Conservation (phyloP, 2,329 filamentous ascomycete genomes). For the Aspergillus sp. region DNA sequence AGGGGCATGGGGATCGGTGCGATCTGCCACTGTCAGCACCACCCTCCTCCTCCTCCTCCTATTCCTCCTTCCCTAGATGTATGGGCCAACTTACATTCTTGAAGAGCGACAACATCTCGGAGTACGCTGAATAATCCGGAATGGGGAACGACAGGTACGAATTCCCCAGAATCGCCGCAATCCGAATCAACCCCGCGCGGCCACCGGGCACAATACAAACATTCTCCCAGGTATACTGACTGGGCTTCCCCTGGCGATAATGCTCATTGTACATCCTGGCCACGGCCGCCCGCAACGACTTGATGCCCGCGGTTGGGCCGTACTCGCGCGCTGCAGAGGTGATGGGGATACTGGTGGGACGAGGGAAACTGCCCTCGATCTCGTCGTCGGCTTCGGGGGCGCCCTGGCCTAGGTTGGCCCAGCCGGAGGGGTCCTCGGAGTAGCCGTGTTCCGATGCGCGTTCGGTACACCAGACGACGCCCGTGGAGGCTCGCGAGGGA, state of each 20-base stretch:
- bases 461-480: constrained; percentile 70
- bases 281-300: constrained; percentile 77
- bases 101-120: constrained; percentile 93
- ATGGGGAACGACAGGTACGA: constrained; percentile 91
- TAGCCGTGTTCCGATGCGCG: constrained; percentile 84
- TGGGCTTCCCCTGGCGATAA: constrained; percentile 77
- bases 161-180: constrained; percentile 87
- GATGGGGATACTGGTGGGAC: constrained; percentile 71
- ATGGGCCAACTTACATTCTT: constrained; percentile 54
- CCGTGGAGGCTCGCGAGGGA: constrained; percentile 76
- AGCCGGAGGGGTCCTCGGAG: constrained; percentile 67
- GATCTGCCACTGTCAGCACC: constrained; percentile 46
- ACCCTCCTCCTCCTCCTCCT: too few relatives aligned
- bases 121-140: constrained; percentile 93
- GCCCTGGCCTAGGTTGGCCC: constrained; percentile 92
- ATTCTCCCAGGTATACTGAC: constrained; percentile 94
- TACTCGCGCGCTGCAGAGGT: constrained; percentile 76
- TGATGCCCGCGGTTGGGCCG: constrained; percentile 88
- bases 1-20: constrained; percentile 80
- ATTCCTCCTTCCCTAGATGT: background rate
- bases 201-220: constrained; percentile 93
- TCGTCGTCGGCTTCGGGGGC: constrained; percentile 91
- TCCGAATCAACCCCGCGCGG: constrained; percentile 86
- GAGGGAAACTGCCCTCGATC: constrained; percentile 78
- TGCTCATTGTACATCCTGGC: constrained; percentile 88